A percentile compares a stretch with the other conserved stretches of the same genome.
Evolutionary conservation across 306 rosid species (phyloP).

Genomic region (Begonia masoniana): DNA sequence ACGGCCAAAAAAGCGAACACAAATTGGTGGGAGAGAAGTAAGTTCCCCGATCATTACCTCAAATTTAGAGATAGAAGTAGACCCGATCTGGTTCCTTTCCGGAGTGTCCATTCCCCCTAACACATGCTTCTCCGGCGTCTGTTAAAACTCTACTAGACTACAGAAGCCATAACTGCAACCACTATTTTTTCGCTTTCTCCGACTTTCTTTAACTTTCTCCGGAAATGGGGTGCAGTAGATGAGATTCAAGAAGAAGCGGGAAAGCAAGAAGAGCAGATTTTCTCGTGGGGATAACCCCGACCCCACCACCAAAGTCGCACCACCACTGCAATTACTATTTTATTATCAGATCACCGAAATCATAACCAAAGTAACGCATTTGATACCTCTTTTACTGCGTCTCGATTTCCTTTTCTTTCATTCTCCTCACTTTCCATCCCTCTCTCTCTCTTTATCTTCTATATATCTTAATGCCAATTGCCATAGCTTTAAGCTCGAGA

Average conservation of each 20-base stretch:
- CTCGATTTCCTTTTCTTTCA: no score
- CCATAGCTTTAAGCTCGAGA: no score
- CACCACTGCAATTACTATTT: constrained; percentile 16
- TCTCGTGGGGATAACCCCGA: constrained; percentile 40
- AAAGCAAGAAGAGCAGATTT: constrained; percentile 37
- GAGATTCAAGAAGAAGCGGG: constrained; percentile 33
- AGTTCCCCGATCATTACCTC: constrained; percentile 26
- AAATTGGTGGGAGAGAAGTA: background rate
- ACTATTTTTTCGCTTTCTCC: constrained; percentile 1
- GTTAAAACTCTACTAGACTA: no score
- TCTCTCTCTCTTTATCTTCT: no score
- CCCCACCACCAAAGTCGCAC: constrained; percentile 24
- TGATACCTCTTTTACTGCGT: no score
- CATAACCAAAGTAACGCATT: no score
- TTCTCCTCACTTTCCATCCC: no score
- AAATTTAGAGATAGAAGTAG: constrained; percentile 39
- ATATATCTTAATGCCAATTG: no score
- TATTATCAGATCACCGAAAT: no score
- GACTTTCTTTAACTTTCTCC: constrained; percentile 8
- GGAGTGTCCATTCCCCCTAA: constrained; percentile 58
- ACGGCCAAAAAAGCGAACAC: background rate
- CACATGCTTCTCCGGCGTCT: no score
- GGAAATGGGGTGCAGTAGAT: constrained; percentile 12
- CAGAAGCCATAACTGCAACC: no score
- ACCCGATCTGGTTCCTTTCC: constrained; percentile 65